phyloP scores from a whole-genome alignment of 106 monocot species.

The Acanthochlamys bracteata region DNA sequence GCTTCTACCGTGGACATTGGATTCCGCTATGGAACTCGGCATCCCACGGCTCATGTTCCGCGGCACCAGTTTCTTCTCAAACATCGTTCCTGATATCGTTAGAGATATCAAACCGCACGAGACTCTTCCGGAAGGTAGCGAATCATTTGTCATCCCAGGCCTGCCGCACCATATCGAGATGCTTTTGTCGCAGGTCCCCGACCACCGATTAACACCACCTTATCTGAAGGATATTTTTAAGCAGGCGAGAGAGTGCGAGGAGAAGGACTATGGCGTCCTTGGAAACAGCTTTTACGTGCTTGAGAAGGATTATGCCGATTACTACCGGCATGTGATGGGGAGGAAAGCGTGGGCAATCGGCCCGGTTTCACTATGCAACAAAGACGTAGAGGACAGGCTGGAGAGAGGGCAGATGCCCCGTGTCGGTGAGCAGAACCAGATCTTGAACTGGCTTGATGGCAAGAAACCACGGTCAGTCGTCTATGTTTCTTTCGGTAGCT shows the following conservation, averaged over 20 bases:
- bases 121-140: background rate
- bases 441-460: constrained; percentile 17
- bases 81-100: background rate
- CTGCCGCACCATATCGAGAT: constrained; percentile 14
- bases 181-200: constrained; percentile 1
- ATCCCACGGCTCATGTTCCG: constrained; percentile 16
- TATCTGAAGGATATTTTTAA: background rate
- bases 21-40: background rate
- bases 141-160: constrained; percentile 8
- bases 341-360: constrained; percentile 12
- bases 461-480: constrained; percentile 20
- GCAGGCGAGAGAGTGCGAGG: background rate
- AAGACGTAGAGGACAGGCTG: background rate
- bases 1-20: constrained; percentile 13
- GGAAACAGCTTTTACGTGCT: constrained; percentile 28
- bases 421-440: background rate
- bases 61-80: constrained; percentile 11
- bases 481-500: constrained; percentile 26
- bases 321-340: background rate
- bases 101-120: background rate
- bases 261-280: constrained; percentile 8
- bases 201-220: background rate
- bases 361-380: constrained; percentile 10
- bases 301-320: constrained; percentile 12
- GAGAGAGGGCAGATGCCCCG: background rate